Base-by-base conservation (phyloP, 257 asterid genomes). In the Penstemon barbatus region DNA sequence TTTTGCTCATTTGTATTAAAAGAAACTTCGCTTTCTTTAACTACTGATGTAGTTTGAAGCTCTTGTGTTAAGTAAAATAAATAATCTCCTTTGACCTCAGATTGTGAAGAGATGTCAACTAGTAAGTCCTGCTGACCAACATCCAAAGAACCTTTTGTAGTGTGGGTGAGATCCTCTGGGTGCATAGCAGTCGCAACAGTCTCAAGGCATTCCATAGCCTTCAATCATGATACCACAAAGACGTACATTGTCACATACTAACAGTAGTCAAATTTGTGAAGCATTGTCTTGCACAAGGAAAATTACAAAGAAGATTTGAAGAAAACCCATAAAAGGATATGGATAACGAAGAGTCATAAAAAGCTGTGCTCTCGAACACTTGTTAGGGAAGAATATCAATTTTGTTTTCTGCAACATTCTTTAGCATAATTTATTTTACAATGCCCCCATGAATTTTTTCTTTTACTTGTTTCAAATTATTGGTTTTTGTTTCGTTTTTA, bases 121-220 rank as follows among this genome's bases (percentile, higher is more conserved):
- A 44, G 61, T 48, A 70, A 36, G 60, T 71, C 82, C 69, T 68
- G 77, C 33, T 19, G 75, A 57, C 64, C 40, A 48, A 63, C 48
- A 66, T 57, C 71, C 63, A 49, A 39, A 63, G 75, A 53, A 49
- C 11, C 74, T 68, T 60, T 62, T 42, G 77, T 36, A 71, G 71
- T 36, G 54, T 68, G 69, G 53, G 74, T 48, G 55, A 33, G 8
- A 37, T 75, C 75, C 73, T 74, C 83, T 3, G 38, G 56, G 63
- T 48, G 63, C 57, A 33, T 19, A 45, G 75, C 60, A 73, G 72
- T 72, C 53, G 74, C 77, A 68, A 64, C 79, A 72, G 72, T 68
- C 66, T n/a, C 86, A 19, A 40, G 62, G 66, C 65, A 70, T 63
- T 71, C 83, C 52, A 63, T 55, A 58, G 66, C 78, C 87, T 81